Evolutionary conservation across 257 asterid genomes (phyloP).

Genomic region (Fraxinus americana): DNA sequence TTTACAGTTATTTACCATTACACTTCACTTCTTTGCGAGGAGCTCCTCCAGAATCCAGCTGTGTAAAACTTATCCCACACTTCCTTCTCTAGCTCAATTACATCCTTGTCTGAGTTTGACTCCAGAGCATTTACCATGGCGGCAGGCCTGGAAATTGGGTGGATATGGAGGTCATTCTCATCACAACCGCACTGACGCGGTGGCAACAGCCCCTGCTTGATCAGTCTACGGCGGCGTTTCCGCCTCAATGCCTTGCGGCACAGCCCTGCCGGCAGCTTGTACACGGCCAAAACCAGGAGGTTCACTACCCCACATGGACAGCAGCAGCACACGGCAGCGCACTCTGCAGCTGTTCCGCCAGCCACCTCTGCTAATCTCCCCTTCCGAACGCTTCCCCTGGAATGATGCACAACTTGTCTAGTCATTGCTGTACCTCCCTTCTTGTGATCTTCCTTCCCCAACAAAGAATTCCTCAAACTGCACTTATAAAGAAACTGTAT

Average conservation of each 20-base stretch:
- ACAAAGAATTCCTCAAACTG: neutral
- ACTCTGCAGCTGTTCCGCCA: constrained; percentile 83
- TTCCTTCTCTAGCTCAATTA: constrained; percentile 68
- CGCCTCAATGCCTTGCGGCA: constrained; percentile 64
- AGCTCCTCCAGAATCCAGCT: constrained; percentile 85
- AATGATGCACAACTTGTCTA: constrained; percentile 40
- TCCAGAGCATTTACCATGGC: constrained; percentile 28
- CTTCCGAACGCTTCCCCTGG: constrained; percentile 33
- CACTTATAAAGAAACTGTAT: too few species aligned
- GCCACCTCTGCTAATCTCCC: constrained; percentile 64
- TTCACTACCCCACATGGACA: constrained; percentile 75
- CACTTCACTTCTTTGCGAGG: constrained; percentile 50
- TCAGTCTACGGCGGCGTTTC: constrained; percentile 51
- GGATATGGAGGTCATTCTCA: constrained; percentile 46
- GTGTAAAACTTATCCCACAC: constrained; percentile 68
- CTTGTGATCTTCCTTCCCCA: neutral
- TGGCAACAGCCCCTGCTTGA: constrained; percentile 35
- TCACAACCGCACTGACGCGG: constrained; percentile 36
- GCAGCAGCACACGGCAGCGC: constrained; percentile 84
- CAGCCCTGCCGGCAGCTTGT: constrained; percentile 74
- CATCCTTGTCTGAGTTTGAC: constrained; percentile 40
- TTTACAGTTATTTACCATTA: neutral
- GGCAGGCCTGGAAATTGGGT: constrained; percentile 28
- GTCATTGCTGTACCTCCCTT: constrained; percentile 35
- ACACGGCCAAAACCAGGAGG: constrained; percentile 60